Percentiles rank a stretch among this genome's conserved stretches.
Evolutionary conservation across 2,329 filamentous ascomycete species (phyloP).

Genomic region (Akanthomyces dipterigenus): DNA sequence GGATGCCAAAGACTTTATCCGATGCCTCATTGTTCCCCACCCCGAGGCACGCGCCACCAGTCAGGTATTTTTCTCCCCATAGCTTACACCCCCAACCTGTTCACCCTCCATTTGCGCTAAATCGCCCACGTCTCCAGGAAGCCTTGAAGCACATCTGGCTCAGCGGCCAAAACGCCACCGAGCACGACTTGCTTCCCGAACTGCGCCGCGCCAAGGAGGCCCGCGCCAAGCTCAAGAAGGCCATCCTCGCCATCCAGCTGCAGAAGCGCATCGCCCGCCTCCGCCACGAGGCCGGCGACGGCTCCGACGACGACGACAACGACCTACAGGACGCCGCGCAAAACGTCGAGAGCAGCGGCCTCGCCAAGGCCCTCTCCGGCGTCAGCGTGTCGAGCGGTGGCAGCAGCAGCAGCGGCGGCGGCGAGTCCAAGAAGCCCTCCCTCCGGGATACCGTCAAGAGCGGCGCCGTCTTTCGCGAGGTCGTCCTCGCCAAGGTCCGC

Average conservation of each 20-base stretch:
- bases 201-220: slow-evolving; percentile 84
- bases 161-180: slow-evolving; percentile 81
- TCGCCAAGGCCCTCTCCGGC: slow-evolving; percentile 10
- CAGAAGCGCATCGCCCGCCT: slow-evolving; percentile 92
- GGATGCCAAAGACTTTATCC: slow-evolving; percentile 93
- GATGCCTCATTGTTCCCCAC: slow-evolving; percentile 69
- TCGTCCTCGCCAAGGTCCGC: slow-evolving; percentile 86
- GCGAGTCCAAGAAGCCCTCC: slow-evolving; percentile 28
- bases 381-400: slow-evolving; percentile 1
- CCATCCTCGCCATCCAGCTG: slow-evolving; percentile 93
- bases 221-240: slow-evolving; percentile 81
- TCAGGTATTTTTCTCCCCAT: slow-evolving; percentile 36
- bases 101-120: slow-evolving; percentile 3
- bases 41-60: slow-evolving; percentile 72
- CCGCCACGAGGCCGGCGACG: slow-evolving; percentile 83
- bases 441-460: slow-evolving; percentile 33
- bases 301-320: slow-evolving; percentile 61
- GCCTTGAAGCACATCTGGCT: slow-evolving; percentile 83
- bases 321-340: slow-evolving; percentile 54
- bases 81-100: slow-evolving; percentile 14
- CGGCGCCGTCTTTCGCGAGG: slow-evolving; percentile 81
- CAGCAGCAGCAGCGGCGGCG: slow-evolving; percentile 19
- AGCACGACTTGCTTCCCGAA: slow-evolving; percentile 96
- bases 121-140: slow-evolving; percentile 40
- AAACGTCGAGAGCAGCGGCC: slow-evolving; percentile 14